These are phyloP conservation scores for Arthrobotrys conoides DNA, from an alignment of 2,329 filamentous ascomycete species.

Conservation along the genomic window DNA sequence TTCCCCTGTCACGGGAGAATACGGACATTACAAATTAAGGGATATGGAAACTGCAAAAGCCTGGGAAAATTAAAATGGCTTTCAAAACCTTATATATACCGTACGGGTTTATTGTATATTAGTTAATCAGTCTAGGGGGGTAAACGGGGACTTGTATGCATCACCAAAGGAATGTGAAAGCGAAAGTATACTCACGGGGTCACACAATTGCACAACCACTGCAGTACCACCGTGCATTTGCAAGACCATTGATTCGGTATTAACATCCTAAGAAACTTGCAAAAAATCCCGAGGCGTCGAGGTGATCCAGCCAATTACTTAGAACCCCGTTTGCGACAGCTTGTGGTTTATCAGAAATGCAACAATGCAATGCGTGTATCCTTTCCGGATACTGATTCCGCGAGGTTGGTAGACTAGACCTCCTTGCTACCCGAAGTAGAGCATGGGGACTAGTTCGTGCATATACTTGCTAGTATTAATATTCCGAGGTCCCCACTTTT, in stretches of 20 bases:
- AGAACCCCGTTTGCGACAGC: background rate
- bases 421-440: background rate
- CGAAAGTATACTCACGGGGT: slow-evolving; percentile 7
- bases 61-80: too few species aligned
- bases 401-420: background rate
- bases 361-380: slow-evolving; percentile 14
- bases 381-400: slow-evolving; percentile 13
- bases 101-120: too few species aligned
- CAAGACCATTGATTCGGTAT: background rate
- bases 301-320: background rate
- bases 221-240: slow-evolving; percentile 1
- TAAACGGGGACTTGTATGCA: background rate
- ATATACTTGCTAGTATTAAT: slow-evolving; percentile 22
- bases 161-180: slow-evolving; percentile 9
- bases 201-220: background rate
- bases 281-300: background rate
- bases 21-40: too few species aligned
- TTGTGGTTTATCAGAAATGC: background rate
- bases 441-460: background rate
- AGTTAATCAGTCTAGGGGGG: too few species aligned
- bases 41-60: too few species aligned
- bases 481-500: background rate
- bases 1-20: too few species aligned
- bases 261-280: background rate
- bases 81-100: too few species aligned